Conservation (phyloP, 306 rosid species). For the Casuarina cunninghamiana region DNA sequence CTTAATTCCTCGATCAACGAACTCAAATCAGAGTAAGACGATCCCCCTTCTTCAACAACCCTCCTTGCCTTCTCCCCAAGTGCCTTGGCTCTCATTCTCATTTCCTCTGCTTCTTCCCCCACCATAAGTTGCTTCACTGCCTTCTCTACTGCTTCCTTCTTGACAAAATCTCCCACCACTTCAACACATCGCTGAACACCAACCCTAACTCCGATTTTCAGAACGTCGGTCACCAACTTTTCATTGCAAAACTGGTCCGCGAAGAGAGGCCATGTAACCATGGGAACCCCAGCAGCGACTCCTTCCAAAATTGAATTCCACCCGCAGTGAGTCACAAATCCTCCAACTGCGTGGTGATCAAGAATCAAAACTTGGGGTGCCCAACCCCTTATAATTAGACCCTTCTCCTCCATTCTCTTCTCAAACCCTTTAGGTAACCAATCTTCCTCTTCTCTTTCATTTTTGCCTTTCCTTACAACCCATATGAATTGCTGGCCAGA, state of each 20-base stretch:
- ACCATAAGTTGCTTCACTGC: no score
- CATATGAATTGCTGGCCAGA: conserved; percentile 40
- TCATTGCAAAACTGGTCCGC: conserved; percentile 42
- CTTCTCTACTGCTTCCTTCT: no score
- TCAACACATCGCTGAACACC: not conserved
- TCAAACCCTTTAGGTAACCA: conserved; percentile 40
- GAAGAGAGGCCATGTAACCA: conserved; percentile 39
- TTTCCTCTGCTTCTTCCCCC: no score
- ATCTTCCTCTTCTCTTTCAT: not conserved
- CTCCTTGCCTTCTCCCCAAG: no score
- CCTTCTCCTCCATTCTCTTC: conserved; percentile 39
- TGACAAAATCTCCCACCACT: no score
- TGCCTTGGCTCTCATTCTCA: no score
- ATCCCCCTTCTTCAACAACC: no score
- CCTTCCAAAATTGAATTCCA: conserved; percentile 42
- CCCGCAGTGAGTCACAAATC: conserved; percentile 42
- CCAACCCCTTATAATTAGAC: conserved; percentile 48
- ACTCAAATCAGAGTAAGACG: no score
- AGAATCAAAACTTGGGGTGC: conserved; percentile 41
- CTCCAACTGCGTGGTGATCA: conserved; percentile 33
- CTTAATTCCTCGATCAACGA: no score
- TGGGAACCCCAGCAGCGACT: conserved; percentile 27
- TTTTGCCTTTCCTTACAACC: conserved; percentile 33
- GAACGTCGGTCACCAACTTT: conserved; percentile 33
- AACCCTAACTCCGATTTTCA: conserved; percentile 28